phyloP scores from a whole-genome alignment of 257 asterid genomes.

The Nicotiana obtusifolia region DNA sequence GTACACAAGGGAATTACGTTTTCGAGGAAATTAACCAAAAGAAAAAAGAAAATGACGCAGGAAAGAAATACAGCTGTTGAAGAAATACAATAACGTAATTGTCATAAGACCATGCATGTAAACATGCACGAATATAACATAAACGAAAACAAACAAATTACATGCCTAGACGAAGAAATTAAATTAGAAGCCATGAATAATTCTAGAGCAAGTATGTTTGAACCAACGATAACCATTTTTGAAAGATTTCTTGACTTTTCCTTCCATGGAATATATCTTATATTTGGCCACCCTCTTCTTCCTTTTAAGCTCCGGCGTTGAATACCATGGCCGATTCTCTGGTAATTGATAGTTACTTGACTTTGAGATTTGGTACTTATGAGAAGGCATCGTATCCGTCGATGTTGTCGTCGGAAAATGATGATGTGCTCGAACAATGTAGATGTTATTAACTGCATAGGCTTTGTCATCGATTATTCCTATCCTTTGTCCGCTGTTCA shows the following conservation, averaged over 20 bases:
- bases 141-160: not conserved
- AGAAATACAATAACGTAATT: not conserved
- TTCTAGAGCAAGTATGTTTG: conserved; percentile 42
- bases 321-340: conserved; percentile 28
- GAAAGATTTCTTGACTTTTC: conserved; percentile 49
- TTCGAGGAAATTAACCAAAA: not conserved
- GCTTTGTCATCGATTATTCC: conserved; percentile 15
- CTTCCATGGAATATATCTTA: conserved; percentile 58
- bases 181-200: conserved; percentile 37
- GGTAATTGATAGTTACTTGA: not conserved
- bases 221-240: conserved; percentile 55
- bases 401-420: not conserved
- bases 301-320: conserved; percentile 43
- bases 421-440: conserved; percentile 7
- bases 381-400: not conserved
- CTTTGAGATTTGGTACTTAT: not conserved
- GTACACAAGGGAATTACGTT: not conserved
- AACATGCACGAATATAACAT: not conserved
- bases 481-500: not conserved
- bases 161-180: not conserved
- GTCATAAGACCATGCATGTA: not conserved
- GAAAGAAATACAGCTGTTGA: no score
- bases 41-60: not conserved
- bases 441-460: conserved; percentile 13
- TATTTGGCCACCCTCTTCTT: conserved; percentile 56